These are phyloP conservation scores for Elsinoe australis DNA, from an alignment of 2,329 filamentous ascomycete species.

Conservation along the genomic window DNA sequence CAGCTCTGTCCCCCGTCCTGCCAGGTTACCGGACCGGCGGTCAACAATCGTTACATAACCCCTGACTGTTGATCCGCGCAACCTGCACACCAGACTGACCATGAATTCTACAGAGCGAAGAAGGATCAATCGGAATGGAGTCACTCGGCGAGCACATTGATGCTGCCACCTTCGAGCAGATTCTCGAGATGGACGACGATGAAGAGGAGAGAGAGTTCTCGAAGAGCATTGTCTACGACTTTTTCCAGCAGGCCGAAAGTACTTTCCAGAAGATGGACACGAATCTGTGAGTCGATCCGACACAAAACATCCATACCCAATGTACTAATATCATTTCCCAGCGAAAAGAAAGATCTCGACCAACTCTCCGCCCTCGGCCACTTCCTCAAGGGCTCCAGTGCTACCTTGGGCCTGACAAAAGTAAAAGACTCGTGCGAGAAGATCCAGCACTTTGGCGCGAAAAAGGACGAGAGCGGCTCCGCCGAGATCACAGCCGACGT, in stretches of 20 bases:
- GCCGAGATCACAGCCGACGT: slow-evolving; percentile 59
- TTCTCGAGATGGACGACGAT: slow-evolving; percentile 96
- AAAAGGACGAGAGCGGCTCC: slow-evolving; percentile 69
- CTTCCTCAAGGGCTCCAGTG: slow-evolving; percentile 95
- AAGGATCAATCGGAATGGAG: slow-evolving; percentile 44
- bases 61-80: no score
- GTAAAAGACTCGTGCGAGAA: slow-evolving; percentile 92
- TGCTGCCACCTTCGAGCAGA: slow-evolving; percentile 75
- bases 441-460: slow-evolving; percentile 85
- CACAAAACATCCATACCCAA: no score
- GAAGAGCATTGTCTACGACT: slow-evolving; percentile 77
- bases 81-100: not conserved
- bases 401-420: slow-evolving; percentile 82
- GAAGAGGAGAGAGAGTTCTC: slow-evolving; percentile 81
- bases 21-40: no score
- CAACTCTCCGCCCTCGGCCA: slow-evolving; percentile 78
- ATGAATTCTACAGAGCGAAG: slow-evolving; percentile 34
- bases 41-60: no score
- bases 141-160: slow-evolving; percentile 74
- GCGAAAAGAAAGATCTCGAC: slow-evolving; percentile 59
- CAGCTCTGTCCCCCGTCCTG: not conserved
- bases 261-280: slow-evolving; percentile 81
- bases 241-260: slow-evolving; percentile 81
- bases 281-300: slow-evolving; percentile 80
- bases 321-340: slow-evolving; percentile 40